These are phyloP conservation scores for Fusarium piperis DNA, from an alignment of 2,329 filamentous ascomycete species.

Conservation along the genomic window DNA sequence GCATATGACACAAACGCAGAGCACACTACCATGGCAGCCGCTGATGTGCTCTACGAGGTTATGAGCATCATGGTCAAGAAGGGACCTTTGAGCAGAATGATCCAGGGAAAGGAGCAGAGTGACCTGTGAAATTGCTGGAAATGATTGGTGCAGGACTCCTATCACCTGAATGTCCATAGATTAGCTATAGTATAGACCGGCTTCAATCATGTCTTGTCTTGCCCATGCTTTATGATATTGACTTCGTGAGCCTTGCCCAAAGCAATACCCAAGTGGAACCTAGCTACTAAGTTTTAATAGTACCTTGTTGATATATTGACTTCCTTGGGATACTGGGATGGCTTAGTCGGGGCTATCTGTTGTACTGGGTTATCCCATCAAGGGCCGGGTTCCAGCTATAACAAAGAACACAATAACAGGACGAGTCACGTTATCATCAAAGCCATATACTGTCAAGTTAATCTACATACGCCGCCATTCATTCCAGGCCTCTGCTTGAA, in stretches of 20 bases:
- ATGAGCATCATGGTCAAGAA: conserved; percentile 87
- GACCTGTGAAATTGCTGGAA: not conserved
- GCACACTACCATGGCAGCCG: conserved; percentile 77
- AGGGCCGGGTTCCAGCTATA: too few relatives aligned
- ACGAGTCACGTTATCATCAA: not conserved
- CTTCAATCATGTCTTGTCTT: not conserved
- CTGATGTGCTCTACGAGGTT: conserved; percentile 77
- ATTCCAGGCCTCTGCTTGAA: not conserved
- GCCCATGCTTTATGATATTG: not conserved
- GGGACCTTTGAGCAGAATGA: conserved; percentile 69
- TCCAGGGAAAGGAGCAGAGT: conserved; percentile 21
- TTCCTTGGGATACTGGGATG: not conserved
- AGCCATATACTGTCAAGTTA: not conserved
- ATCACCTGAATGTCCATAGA: not conserved
- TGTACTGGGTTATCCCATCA: too few relatives aligned
- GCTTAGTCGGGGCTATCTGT: too few relatives aligned
- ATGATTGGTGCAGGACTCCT: not conserved
- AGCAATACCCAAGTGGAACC: not conserved
- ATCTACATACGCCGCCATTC: not conserved
- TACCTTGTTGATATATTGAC: not conserved
- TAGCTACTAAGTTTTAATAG: not conserved
- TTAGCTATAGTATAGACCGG: not conserved
- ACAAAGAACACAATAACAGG: too few relatives aligned
- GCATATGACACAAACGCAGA: conserved; percentile 79
- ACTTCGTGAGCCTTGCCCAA: not conserved